Evolutionary conservation across 2,329 filamentous ascomycete genomes (phyloP), one percentile per base, ranked within the genome.

Genomic region (Phaeoacremonium minimum): DNA sequence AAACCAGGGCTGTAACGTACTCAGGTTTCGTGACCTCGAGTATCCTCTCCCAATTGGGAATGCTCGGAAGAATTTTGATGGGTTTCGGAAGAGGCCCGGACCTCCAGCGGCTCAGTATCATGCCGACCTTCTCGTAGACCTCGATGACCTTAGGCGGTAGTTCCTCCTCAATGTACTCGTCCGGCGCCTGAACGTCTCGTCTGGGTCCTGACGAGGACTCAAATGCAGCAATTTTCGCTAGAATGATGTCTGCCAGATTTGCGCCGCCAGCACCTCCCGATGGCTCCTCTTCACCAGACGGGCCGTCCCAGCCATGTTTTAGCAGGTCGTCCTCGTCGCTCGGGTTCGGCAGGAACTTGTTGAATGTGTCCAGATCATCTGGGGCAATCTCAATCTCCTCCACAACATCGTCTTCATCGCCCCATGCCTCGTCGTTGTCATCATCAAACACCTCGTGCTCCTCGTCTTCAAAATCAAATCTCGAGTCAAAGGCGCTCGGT

Each of bases 71-170:
- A 46, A 97, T 89, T 64, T 97, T 97, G 74, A 98, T 95, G 1
- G 91, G 91, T 63, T 98, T 98, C 15, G 93, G 93, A 19, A 98
- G 75, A 47, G 91, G 91, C n/a, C 93, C 93, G 12, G 86, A 91
- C 64, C 95, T 95, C 70, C 95, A 97, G 46, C 91, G 80, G 17
- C 87, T 89, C 41, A 98, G 75, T 42, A 97, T 84, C 47, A 90
- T 72, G 42, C 90, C 91, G 49, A 95, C 83, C 80, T 95, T 94
- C 43, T 85, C 85, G 60, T 94, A 97, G 13, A 95, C 91, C 56
- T 97, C 91, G 13, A 96, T 75, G 12, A 96, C 89, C 64, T 95
- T 96, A 30, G 83, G 83, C 3, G 89, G 89, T 35, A 98, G 71
- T n/a, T 44, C 42, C 28, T 42, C 42, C 56, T 95, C 86, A 33